These are phyloP conservation scores for Santalum album DNA, from an alignment of 164 flowering plant genomes.

Conservation along the genomic window DNA sequence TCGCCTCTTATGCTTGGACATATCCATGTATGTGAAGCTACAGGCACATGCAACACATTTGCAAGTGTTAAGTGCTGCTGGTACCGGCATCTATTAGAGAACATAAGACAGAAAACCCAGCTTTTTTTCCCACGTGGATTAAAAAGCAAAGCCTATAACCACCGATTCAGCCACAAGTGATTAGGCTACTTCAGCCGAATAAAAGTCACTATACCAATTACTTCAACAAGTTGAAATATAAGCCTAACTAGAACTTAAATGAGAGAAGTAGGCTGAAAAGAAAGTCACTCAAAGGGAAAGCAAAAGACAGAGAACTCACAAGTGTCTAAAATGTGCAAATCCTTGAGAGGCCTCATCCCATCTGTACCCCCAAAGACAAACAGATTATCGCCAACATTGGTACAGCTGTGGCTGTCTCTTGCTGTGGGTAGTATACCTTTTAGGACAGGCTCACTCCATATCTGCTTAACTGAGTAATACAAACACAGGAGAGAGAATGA, in stretches of 20 bases:
- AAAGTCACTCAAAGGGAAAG: not conserved
- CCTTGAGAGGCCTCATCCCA: constrained; percentile 77
- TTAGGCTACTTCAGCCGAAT: not conserved
- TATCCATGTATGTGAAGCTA: constrained; percentile 82
- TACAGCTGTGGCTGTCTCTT: constrained; percentile 91
- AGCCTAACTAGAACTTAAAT: not conserved
- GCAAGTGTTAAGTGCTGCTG: not conserved
- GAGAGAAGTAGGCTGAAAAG: not conserved
- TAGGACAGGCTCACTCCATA: constrained; percentile 74
- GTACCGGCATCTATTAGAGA: not conserved
- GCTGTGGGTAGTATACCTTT: constrained; percentile 81
- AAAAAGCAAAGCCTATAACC: not conserved
- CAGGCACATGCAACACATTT: constrained; percentile 5
- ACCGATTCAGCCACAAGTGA: not conserved
- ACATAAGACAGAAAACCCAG: not conserved
- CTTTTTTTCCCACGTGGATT: not conserved
- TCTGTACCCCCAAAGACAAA: constrained; percentile 97
- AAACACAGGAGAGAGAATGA: constrained; percentile 7
- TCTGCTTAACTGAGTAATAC: constrained; percentile 40
- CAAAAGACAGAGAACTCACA: constrained; percentile 33
- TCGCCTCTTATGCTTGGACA: constrained; percentile 71
- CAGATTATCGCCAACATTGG: constrained; percentile 74
- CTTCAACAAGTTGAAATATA: not conserved
- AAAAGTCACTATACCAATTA: not conserved
- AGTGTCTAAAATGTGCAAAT: constrained; percentile 81